Base-by-base conservation (phyloP, 2,329 filamentous ascomycete species). In the Aspergillus pseudotamarii region DNA sequence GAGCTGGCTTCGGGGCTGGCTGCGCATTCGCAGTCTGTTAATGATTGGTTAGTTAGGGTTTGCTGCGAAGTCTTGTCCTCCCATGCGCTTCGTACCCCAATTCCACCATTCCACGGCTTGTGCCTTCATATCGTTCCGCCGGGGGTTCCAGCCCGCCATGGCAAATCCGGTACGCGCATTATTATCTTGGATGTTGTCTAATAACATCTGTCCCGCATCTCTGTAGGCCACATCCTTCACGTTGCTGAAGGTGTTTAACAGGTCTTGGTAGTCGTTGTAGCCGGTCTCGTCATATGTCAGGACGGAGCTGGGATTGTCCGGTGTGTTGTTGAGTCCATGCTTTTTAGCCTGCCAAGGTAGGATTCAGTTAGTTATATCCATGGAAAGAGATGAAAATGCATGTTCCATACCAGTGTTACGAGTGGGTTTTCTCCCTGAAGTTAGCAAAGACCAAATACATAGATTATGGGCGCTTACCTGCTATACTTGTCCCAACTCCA, bases 91-190 rank as follows among this genome's bases (percentile, higher is more conserved):
- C 75, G 62, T 67, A 77, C 76, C 76, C 76, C 76, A 84, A 46
- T 80, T 72, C 78, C 80, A 86, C 84, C 87, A 91, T 61, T 91
- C 89, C 1, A 86, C 81, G 0, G 88, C 86, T 61, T 88, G 85
- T 2, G 81, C 82, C 16, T 82, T 77, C 78, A 85, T 84, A 58
- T 89, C 80, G 48, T 73, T 53, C 59, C 80, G 80, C 59, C 80
- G 82, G 0, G 88, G 86, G 58, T 85, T 86, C 88, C 88, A 91
- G 1, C 85, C 88, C 0, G 83, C 83, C n/a, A 89, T 71, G 11
- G 81, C 82, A 9, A 90, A 75, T 0, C 85, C 89, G 0, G 85
- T 82, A 28, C 88, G 84, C n/a, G 82, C 80, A 41, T 83, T 89
- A 11, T 82, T 80, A 69, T 91, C 89, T 66, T 89, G 87, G 10